Conservation (phyloP, 106 monocot genomes). For the Allium fistulosum region DNA sequence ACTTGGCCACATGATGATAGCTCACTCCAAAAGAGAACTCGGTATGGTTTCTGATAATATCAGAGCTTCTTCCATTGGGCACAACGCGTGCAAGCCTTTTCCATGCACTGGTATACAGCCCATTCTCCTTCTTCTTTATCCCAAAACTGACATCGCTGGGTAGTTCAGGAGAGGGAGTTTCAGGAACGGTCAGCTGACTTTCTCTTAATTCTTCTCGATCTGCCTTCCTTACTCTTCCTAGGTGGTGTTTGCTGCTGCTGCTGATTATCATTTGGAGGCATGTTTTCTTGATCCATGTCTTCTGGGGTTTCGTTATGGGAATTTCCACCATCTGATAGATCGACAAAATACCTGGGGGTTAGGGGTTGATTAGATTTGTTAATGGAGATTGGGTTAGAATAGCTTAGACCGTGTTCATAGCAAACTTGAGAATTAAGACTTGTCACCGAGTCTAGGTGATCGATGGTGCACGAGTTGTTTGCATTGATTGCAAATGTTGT, state of each 20-base stretch:
- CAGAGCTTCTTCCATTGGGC: conserved; percentile 24
- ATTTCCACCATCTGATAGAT: conserved; percentile 42
- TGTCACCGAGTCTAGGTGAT: conserved; percentile 93
- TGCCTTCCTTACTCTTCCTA: conserved; percentile 45
- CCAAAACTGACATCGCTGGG: conserved; percentile 46
- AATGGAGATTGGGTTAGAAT: conserved; percentile 17
- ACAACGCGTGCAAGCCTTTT: conserved; percentile 74
- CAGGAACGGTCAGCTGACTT: conserved; percentile 91
- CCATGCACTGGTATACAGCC: conserved; percentile 48
- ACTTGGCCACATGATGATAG: conserved; percentile 34
- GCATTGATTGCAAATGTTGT: conserved; percentile 82
- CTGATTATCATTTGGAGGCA: conserved; percentile 64
- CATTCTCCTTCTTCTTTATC: conserved; percentile 62
- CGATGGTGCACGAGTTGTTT: conserved; percentile 85
- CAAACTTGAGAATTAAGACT: conserved; percentile 81
- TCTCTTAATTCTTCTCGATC: conserved; percentile 62
- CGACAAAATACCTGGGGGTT: conserved; percentile 35
- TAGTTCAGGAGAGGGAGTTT: conserved; percentile 94
- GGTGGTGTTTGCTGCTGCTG: conserved; percentile 49
- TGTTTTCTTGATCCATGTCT: conserved; percentile 61
- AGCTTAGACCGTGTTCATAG: conserved; percentile 42
- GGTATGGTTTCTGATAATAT: conserved; percentile 36
- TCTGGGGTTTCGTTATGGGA: conserved; percentile 12
- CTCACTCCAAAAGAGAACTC: conserved; percentile 22
- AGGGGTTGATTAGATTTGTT: conserved; percentile 31